Conservation (phyloP, 768 basidiomycete species). For the Leccinum incarnatum region DNA sequence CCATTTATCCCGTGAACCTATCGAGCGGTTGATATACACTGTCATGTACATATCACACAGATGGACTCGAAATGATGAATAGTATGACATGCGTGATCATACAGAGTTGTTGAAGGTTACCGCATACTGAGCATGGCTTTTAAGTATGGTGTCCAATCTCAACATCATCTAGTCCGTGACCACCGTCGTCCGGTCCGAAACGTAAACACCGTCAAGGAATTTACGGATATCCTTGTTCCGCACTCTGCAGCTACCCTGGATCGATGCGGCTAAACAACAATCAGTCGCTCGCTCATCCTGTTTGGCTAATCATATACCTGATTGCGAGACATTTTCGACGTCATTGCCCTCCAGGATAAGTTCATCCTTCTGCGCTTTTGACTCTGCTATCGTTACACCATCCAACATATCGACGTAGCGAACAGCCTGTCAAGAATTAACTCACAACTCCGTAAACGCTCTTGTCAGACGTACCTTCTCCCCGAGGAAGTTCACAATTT, state of each 20-base stretch:
- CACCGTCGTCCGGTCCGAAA: conserved; percentile 73
- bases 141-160: conserved; percentile 8
- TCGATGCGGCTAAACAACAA: conserved; percentile 71
- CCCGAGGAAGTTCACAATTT: conserved; percentile 94
- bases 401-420: conserved; percentile 90
- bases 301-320: conserved; percentile 48
- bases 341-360: conserved; percentile 93
- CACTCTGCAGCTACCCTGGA: conserved; percentile 94
- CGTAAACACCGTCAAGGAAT: conserved; percentile 94
- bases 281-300: conserved; percentile 1
- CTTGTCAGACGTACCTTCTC: conserved; percentile 66
- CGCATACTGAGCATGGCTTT: conserved; percentile 21
- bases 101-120: conserved; percentile 24
- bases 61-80: conserved; percentile 6
- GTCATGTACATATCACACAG: not conserved
- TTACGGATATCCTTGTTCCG: conserved; percentile 99
- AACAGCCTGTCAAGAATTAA: conserved; percentile 57
- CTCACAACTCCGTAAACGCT: not conserved
- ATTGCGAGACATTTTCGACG: conserved; percentile 96
- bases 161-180: conserved; percentile 39
- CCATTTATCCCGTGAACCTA: conserved; percentile 69
- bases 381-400: conserved; percentile 83
- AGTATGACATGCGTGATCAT: conserved; percentile 27
- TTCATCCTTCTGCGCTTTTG: conserved; percentile 92
- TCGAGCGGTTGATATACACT: not conserved